These are phyloP conservation scores for Geotrichum cucujoidarum DNA, from an alignment of 1,139 yeast genomes.

Conservation along the genomic window DNA sequence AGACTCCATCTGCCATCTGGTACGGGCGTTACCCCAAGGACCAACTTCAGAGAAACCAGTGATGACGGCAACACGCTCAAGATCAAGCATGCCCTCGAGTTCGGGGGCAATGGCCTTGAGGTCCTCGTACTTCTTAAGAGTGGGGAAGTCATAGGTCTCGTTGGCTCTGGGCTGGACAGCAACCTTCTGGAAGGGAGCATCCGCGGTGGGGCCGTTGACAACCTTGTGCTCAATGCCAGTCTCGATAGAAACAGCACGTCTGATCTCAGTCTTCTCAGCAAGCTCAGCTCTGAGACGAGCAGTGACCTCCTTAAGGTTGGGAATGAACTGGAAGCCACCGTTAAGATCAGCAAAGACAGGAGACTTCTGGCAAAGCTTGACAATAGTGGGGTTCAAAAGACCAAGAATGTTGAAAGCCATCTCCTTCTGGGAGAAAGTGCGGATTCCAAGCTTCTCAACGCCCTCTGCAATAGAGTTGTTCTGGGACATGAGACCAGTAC, in stretches of 20 bases:
- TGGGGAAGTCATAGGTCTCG: conserved; percentile 91
- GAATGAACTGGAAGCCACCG: conserved; percentile 95
- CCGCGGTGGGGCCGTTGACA: conserved; percentile 85
- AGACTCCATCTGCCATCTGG: conserved; percentile 99
- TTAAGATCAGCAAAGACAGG: conserved; percentile 97
- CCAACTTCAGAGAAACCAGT: conserved; percentile 98
- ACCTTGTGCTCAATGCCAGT: conserved; percentile 89
- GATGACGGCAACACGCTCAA: conserved; percentile 85
- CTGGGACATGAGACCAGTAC: conserved; percentile 97
- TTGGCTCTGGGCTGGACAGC: conserved; percentile 87
- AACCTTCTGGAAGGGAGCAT: conserved; percentile 74
- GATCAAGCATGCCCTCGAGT: conserved; percentile 85
- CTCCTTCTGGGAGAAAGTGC: conserved; percentile 97
- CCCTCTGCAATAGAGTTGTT: conserved; percentile 98
- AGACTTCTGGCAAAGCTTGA: conserved; percentile 81
- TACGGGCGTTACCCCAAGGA: conserved; percentile 99
- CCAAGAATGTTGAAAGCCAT: conserved; percentile 98
- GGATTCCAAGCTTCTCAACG: conserved; percentile 89
- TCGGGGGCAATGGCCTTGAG: conserved; percentile 63
- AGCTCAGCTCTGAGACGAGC: conserved; percentile 75
- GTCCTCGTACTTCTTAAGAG: conserved; percentile 68
- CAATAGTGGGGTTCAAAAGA: conserved; percentile 80
- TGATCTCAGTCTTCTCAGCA: conserved; percentile 79
- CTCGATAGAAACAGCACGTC: conserved; percentile 94
- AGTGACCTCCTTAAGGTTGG: conserved; percentile 86